Base-by-base conservation (phyloP, 371 early-diverging fungal species). In the Cokeromyces recurvatus region DNA sequence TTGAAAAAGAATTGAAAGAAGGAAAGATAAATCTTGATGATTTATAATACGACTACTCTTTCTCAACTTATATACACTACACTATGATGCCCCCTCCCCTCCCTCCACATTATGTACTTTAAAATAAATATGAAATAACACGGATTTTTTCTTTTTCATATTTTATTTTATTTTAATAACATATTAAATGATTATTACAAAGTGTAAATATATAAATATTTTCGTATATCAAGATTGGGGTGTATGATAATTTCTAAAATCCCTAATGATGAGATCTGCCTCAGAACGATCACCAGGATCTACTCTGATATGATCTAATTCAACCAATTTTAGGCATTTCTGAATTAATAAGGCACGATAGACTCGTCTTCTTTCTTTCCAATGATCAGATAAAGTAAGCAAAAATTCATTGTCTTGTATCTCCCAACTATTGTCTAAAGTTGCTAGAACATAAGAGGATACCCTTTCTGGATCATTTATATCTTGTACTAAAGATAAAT, bases 321-420 rank as follows among this genome's bases (percentile, higher is more conserved):
- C 60, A n/a, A 53, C 55, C n/a, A 80, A 51, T 19, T 51, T 55
- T 14, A 56, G 56, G 48, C 73, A 71, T 16, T 56, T 61, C 32
- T 68, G 64, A 16, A 78, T 43, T 20, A 78, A 57, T 2, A 69
- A 48, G 1, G 81, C 73, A 6, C 81, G 56, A 41, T 78, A 77
- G 1, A 64, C 59, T 6, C 53, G 41, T 37, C 81, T 57, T 48
- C 74, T 59, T 24, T 57, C 49, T 35, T 50, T 57, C 74, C 73
- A 74, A 23, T 66, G 62, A 27, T 59, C 59, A 2, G 66, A 61
- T 27, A 80, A 51, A 1, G 54, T 38, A 7, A 60, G 43, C 10
- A 44, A 43, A 53, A 74, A 77, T 2, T 48, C 52, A 6, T 53
- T 46, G 31, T 78, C 81, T 6, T 70, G 57, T 10, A 62, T 45